Conservation (phyloP, 108 stramenopile genomes). For the Mediolabrus comicus region DNA sequence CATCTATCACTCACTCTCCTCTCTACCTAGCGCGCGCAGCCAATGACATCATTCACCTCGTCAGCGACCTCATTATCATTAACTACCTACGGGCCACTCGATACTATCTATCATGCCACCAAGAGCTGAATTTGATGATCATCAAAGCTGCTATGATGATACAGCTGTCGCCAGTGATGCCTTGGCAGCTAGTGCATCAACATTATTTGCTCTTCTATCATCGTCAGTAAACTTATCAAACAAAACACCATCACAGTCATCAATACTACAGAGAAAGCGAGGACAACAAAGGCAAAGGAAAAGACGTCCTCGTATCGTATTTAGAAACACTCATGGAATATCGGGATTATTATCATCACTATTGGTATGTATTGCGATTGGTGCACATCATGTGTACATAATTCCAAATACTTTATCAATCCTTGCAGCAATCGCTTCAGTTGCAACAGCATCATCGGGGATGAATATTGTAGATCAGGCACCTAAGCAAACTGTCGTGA, state of each 20-base stretch:
- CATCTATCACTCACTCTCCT: too few species aligned
- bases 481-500: slow-evolving; percentile 20
- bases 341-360: slow-evolving; percentile 6
- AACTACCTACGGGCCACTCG: too few species aligned
- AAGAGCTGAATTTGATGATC: neutral
- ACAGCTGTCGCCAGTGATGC: neutral
- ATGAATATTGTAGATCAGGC: slow-evolving; percentile 15
- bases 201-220: too few species aligned
- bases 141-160: neutral
- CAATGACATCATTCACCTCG: too few species aligned
- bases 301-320: slow-evolving; percentile 1
- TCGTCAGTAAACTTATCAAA: neutral
- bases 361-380: slow-evolving; percentile 11
- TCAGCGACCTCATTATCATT: too few species aligned
- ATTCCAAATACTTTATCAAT: neutral
- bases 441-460: slow-evolving; percentile 15
- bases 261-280: neutral
- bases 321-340: slow-evolving; percentile 7
- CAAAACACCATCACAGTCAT: neutral
- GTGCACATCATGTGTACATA: neutral
- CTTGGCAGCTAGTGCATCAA: neutral
- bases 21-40: too few species aligned
- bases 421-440: slow-evolving; percentile 6
- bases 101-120: neutral
- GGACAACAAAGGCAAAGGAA: neutral